These are phyloP conservation scores for Tuber magnatum DNA, from an alignment of 495 filamentous ascomycete genomes.

Conservation along the genomic window DNA sequence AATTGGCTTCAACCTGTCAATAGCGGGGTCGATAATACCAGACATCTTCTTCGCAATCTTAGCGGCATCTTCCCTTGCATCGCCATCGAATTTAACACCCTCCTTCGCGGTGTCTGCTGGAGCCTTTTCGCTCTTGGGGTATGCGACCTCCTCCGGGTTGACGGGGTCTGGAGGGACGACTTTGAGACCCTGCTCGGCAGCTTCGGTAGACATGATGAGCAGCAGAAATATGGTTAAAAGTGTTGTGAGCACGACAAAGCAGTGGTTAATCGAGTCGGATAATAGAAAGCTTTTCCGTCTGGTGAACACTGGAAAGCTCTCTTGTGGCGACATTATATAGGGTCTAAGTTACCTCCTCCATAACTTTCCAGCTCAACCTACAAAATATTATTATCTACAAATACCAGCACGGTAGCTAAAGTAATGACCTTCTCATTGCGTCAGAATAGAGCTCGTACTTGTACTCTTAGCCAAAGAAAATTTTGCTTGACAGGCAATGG, in stretches of 20 bases:
- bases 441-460: background rate
- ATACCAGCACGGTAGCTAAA: background rate
- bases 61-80: slow-evolving; percentile 28
- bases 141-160: background rate
- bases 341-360: background rate
- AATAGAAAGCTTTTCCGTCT: background rate
- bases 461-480: background rate
- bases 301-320: background rate
- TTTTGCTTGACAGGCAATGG: background rate
- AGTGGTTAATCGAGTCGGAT: background rate
- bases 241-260: background rate
- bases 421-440: background rate
- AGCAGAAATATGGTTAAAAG: background rate
- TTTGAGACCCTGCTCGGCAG: background rate
- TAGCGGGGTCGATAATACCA: slow-evolving; percentile 63
- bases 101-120: background rate
- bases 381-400: background rate
- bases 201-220: background rate
- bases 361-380: background rate
- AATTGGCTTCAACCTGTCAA: slow-evolving; percentile 76
- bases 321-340: background rate
- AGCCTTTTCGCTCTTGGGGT: background rate
- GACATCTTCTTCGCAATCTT: slow-evolving; percentile 74
- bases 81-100: slow-evolving; percentile 1
- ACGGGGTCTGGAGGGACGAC: background rate